phyloP scores from a whole-genome alignment of 2,329 filamentous ascomycete species.

The Ascochyta rabiei region DNA sequence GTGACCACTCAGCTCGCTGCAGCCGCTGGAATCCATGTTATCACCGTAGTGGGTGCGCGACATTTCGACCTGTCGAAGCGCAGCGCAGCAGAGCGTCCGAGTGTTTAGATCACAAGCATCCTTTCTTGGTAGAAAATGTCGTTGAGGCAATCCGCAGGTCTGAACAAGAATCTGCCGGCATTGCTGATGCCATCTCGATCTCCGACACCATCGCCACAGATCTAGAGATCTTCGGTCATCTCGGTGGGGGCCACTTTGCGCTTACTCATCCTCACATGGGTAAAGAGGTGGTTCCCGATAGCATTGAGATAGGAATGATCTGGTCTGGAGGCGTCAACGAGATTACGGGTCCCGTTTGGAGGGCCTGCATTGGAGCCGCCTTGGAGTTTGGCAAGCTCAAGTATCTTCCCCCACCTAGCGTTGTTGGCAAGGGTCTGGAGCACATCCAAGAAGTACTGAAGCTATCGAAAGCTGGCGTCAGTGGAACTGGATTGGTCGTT shows the following conservation, averaged over 20 bases:
- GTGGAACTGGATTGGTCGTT: slow-evolving; percentile 50
- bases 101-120: slow-evolving; percentile 36
- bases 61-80: slow-evolving; percentile 28
- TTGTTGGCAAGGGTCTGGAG: slow-evolving; percentile 39
- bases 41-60: slow-evolving; percentile 43
- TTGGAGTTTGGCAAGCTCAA: slow-evolving; percentile 31
- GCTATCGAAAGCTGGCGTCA: slow-evolving; percentile 41
- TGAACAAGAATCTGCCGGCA: slow-evolving; percentile 47
- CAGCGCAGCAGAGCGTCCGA: slow-evolving; percentile 31
- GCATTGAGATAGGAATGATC: slow-evolving; percentile 43
- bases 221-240: slow-evolving; percentile 31
- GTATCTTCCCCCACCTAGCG: slow-evolving; percentile 30
- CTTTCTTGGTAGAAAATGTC: slow-evolving; percentile 44
- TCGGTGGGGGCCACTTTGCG: slow-evolving; percentile 45
- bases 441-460: slow-evolving; percentile 31
- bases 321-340: slow-evolving; percentile 29
- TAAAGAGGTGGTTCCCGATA: slow-evolving; percentile 30
- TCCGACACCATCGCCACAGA: slow-evolving; percentile 25
- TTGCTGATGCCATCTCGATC: slow-evolving; percentile 46
- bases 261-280: slow-evolving; percentile 45
- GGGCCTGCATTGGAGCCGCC: slow-evolving; percentile 33
- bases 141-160: slow-evolving; percentile 42
- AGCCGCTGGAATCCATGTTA: slow-evolving; percentile 48
- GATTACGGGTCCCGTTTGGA: slow-evolving; percentile 33
- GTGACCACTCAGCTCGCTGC: slow-evolving; percentile 51